phyloP scores from a whole-genome alignment of 2,329 filamentous ascomycete genomes.

The Neonectria faginata region DNA sequence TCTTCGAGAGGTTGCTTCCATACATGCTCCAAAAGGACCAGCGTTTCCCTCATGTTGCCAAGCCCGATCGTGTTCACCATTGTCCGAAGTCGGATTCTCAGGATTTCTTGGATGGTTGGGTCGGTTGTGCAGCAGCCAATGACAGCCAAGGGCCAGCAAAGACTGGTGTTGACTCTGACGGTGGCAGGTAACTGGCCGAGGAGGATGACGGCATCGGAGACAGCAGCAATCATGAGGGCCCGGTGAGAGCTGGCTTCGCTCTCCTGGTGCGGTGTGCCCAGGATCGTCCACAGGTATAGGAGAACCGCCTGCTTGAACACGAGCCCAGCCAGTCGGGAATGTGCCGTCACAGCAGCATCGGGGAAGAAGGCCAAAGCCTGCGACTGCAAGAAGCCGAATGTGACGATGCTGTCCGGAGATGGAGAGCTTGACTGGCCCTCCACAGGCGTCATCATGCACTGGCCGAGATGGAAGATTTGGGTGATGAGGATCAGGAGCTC shows the following conservation, averaged over 20 bases:
- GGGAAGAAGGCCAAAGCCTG: constrained; percentile 56
- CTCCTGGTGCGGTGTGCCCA: constrained; percentile 46
- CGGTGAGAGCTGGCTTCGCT: constrained; percentile 36
- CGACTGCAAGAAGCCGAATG: constrained; percentile 57
- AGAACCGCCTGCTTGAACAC: constrained; percentile 60
- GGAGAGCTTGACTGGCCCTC: constrained; percentile 44
- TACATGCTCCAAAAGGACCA: constrained; percentile 56
- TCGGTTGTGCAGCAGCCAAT: constrained; percentile 53
- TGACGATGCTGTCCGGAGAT: constrained; percentile 56
- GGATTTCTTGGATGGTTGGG: constrained; percentile 50
- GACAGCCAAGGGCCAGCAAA: constrained; percentile 55
- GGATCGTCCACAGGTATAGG: constrained; percentile 55
- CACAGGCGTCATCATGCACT: constrained; percentile 51
- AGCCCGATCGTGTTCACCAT: constrained; percentile 55
- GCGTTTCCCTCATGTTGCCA: constrained; percentile 59
- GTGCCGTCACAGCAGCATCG: constrained; percentile 48
- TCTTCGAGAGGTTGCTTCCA: constrained; percentile 51
- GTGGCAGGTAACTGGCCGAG: constrained; percentile 49
- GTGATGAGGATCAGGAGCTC: constrained; percentile 53
- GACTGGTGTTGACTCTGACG: constrained; percentile 53
- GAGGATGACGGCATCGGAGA: constrained; percentile 47
- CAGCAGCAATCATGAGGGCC: constrained; percentile 46
- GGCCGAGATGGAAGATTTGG: constrained; percentile 57
- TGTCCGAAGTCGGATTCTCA: constrained; percentile 49
- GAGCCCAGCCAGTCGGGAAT: constrained; percentile 55